Evolutionary conservation across 148 eudicot species (phyloP).

Genomic region (Heliosperma pusillum): DNA sequence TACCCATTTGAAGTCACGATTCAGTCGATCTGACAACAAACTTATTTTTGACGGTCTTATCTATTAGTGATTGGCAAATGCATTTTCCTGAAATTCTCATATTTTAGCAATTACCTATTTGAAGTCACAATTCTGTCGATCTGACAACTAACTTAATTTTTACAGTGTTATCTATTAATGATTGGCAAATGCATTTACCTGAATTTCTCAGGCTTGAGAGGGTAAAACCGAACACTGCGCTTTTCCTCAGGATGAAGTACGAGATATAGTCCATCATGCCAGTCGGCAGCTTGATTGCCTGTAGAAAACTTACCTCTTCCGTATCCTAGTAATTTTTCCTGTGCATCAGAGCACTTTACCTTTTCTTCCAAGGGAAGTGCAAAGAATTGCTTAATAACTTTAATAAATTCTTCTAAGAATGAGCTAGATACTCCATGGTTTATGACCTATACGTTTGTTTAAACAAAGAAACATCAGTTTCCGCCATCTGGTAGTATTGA

Average conservation of each 20-base stretch:
- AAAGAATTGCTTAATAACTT: slow-evolving; percentile 45
- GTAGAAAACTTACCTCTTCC: slow-evolving; percentile 42
- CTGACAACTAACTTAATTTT: too few relatives aligned
- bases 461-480: too few relatives aligned
- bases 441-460: slow-evolving; percentile 23
- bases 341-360: slow-evolving; percentile 33
- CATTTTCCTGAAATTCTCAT: too few relatives aligned
- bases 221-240: slow-evolving; percentile 48
- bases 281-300: slow-evolving; percentile 38
- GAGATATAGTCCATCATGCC: slow-evolving; percentile 62
- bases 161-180: too few relatives aligned
- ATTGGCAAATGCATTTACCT: slow-evolving; percentile 28
- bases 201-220: slow-evolving; percentile 46
- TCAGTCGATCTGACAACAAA: too few relatives aligned
- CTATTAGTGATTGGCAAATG: too few relatives aligned
- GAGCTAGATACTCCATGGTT: slow-evolving; percentile 58
- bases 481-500: too few relatives aligned
- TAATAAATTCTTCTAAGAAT: slow-evolving; percentile 45
- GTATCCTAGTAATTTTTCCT: slow-evolving; percentile 49
- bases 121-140: too few relatives aligned
- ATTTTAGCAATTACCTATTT: too few relatives aligned
- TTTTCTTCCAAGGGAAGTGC: slow-evolving; percentile 55
- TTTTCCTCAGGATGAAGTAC: slow-evolving; percentile 34
- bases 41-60: too few relatives aligned
- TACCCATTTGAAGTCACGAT: too few relatives aligned